A percentile compares a stretch with the other conserved stretches of the same genome.
Evolutionary conservation across 768 basidiomycete species (phyloP).

Genomic region (Calvatia gigantea): DNA sequence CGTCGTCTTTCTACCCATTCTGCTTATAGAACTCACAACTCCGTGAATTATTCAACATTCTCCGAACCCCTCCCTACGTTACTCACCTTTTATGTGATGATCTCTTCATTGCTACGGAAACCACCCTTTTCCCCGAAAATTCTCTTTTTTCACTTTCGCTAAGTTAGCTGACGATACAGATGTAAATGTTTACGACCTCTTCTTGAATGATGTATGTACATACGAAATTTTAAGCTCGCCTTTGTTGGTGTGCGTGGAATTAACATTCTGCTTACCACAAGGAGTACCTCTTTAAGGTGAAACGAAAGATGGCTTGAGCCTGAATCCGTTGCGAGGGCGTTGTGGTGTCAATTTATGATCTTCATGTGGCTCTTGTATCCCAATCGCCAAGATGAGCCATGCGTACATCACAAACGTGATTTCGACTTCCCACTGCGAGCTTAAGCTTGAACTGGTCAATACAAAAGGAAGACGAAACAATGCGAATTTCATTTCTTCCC

Average conservation of each 20-base stretch:
- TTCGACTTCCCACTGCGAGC: slow-evolving; percentile 4
- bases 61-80: not conserved
- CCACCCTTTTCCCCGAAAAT: not conserved
- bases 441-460: not conserved
- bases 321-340: not conserved
- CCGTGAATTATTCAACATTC: not conserved
- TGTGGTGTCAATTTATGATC: not conserved
- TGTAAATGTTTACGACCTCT: slow-evolving; percentile 1
- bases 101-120: not conserved
- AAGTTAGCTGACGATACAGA: slow-evolving; percentile 8
- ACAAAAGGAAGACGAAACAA: not conserved
- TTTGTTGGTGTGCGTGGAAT: no score
- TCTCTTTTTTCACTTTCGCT: slow-evolving; percentile 5
- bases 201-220: not conserved
- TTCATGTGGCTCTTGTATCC: not conserved
- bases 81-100: not conserved
- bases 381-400: not conserved
- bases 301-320: not conserved
- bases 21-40: not conserved
- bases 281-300: no score
- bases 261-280: no score
- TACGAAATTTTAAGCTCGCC: not conserved
- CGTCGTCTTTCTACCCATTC: not conserved
- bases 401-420: no score
- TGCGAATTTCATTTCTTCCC: not conserved